Evolutionary conservation across 345 rosid species (phyloP).

Genomic region (Salix arbutifolia): DNA sequence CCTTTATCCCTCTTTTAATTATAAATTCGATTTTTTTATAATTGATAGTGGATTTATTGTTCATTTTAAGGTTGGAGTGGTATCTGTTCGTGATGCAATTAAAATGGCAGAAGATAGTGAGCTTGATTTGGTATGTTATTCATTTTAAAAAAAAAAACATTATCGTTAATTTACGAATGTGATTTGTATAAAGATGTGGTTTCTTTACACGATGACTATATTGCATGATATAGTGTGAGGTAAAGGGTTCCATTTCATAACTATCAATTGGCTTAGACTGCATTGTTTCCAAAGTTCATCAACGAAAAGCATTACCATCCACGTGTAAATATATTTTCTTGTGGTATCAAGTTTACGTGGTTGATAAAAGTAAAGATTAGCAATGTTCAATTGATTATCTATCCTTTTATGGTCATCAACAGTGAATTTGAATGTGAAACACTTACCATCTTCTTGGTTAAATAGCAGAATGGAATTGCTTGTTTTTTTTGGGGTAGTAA

Average conservation of each 20-base stretch:
- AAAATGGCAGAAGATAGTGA: constrained; percentile 79
- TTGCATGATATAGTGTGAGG: background rate
- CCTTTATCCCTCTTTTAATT: no score
- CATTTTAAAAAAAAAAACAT: no score
- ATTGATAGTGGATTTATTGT: no score
- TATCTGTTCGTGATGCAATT: constrained; percentile 66
- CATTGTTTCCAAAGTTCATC: background rate
- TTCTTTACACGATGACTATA: no score
- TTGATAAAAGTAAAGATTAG: background rate
- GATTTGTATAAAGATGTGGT: background rate
- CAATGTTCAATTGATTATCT: background rate
- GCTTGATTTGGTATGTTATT: constrained; percentile 73
- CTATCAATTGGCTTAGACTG: background rate
- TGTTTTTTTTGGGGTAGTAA: background rate
- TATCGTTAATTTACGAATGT: no score
- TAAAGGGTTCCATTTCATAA: no score
- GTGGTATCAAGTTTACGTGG: background rate
- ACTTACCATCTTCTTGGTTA: background rate
- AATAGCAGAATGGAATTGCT: background rate
- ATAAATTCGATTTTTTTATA: no score
- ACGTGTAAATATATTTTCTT: background rate
- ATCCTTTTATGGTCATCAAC: background rate
- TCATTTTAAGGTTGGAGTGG: constrained; percentile 68
- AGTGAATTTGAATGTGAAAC: background rate
- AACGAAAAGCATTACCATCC: background rate